Conservation (phyloP, 805 yeast genomes). For the Starmerella floris region DNA sequence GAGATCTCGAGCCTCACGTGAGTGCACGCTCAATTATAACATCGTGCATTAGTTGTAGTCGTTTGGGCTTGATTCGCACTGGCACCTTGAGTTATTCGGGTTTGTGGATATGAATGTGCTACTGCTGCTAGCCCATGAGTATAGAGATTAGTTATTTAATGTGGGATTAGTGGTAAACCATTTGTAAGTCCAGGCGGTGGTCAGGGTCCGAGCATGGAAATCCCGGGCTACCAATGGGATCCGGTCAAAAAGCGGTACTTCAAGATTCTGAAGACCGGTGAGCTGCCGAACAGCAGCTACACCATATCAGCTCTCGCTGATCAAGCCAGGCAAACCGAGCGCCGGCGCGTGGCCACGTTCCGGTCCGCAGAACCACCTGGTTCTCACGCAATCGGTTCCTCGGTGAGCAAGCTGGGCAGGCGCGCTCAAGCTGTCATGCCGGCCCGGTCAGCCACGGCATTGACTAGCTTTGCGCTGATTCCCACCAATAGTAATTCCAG, state of each 20-base stretch:
- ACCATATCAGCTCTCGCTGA: conserved; percentile 13
- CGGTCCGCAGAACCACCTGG: not conserved
- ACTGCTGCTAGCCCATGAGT: too few relatives aligned
- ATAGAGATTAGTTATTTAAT: too few relatives aligned
- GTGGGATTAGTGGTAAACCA: too few relatives aligned
- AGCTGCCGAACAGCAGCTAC: conserved; percentile 11
- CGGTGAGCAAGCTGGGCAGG: not conserved
- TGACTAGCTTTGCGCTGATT: not conserved
- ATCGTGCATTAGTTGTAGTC: too few relatives aligned
- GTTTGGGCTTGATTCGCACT: too few relatives aligned
- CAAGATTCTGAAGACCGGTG: conserved; percentile 13
- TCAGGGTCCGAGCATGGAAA: conserved; percentile 8
- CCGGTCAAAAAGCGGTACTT: conserved; percentile 14
- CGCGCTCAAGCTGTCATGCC: not conserved
- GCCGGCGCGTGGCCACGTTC: not conserved
- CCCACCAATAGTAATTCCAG: not conserved
- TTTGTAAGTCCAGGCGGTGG: too few relatives aligned
- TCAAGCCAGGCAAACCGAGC: not conserved
- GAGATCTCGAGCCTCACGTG: too few relatives aligned
- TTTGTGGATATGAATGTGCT: too few relatives aligned
- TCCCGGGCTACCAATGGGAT: conserved; percentile 20
- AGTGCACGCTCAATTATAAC: too few relatives aligned
- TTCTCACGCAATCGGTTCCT: not conserved
- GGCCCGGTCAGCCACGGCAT: not conserved
- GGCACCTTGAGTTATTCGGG: too few relatives aligned